Conservation (phyloP, 2,329 filamentous ascomycete genomes). For the Claviceps sp. region DNA sequence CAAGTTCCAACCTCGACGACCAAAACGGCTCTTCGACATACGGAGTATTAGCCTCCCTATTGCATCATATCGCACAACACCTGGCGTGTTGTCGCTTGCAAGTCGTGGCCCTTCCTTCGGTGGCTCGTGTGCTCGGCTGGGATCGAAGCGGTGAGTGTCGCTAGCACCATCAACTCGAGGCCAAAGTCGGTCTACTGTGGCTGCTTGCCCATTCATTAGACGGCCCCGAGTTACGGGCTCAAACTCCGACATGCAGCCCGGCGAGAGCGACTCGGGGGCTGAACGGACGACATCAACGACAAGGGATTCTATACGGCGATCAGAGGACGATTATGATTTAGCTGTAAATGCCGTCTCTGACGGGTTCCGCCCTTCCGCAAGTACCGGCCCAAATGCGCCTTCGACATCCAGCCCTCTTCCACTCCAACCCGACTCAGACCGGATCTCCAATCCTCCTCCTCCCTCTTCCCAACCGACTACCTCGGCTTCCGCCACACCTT, state of each 20-base stretch:
- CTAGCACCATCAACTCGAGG: not conserved
- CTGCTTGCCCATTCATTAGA: not conserved
- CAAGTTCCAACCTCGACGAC: not conserved
- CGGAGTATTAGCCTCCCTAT: not conserved
- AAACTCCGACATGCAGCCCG: conserved; percentile 26
- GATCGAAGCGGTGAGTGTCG: not conserved
- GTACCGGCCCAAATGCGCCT: not conserved
- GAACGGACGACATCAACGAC: conserved; percentile 30
- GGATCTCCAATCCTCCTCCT: conserved; percentile 6
- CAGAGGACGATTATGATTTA: conserved; percentile 29
- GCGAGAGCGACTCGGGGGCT: conserved; percentile 24
- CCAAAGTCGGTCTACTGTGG: not conserved
- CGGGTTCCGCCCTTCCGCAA: conserved; percentile 29
- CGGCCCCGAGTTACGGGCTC: not conserved
- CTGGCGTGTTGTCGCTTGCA: not conserved
- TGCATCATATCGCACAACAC: not conserved
- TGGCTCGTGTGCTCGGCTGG: conserved; percentile 1
- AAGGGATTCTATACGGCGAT: conserved; percentile 27
- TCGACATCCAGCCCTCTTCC: conserved; percentile 11
- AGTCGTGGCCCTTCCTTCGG: not conserved
- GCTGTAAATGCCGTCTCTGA: conserved; percentile 38
- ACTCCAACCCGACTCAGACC: conserved; percentile 4
- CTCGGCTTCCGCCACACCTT: conserved; percentile 11
- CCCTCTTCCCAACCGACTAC: conserved; percentile 9
- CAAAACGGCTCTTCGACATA: not conserved